phyloP scores from a whole-genome alignment of 1,284 basidiomycete species.

The Sporisorium sorghi region DNA sequence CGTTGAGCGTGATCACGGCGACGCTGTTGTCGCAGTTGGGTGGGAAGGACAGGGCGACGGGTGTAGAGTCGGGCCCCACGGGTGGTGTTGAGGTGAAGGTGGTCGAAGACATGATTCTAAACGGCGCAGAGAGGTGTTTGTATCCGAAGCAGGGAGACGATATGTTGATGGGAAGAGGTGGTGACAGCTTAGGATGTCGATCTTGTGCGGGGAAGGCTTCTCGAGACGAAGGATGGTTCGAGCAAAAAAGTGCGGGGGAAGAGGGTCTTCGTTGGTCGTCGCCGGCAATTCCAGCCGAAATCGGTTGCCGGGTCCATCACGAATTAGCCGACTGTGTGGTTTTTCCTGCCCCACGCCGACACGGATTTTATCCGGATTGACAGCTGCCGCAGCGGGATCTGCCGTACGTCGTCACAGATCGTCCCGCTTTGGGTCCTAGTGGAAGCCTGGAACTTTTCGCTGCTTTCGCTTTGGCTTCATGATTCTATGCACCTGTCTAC shows the following conservation, averaged over 20 bases:
- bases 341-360: constrained; percentile 4
- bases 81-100: constrained; percentile 30
- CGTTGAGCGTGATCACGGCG: constrained; percentile 48
- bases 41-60: constrained; percentile 49
- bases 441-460: constrained; percentile 19
- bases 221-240: background rate
- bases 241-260: constrained; percentile 8
- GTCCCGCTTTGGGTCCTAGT: constrained; percentile 2
- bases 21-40: constrained; percentile 44
- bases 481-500: background rate
- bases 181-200: too few species aligned
- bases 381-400: background rate
- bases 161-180: too few species aligned
- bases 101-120: constrained; percentile 9
- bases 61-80: constrained; percentile 19
- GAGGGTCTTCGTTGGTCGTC: background rate
- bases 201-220: background rate
- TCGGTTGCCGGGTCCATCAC: constrained; percentile 19
- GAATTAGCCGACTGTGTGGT: constrained; percentile 23
- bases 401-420: constrained; percentile 20
- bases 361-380: constrained; percentile 1
- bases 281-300: constrained; percentile 10
- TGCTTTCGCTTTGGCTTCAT: background rate
- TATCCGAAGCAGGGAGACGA: too few species aligned
- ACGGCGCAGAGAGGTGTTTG: background rate